phyloP scores from a whole-genome alignment of 2,329 filamentous ascomycete genomes.

The Claviceps digitariae region DNA sequence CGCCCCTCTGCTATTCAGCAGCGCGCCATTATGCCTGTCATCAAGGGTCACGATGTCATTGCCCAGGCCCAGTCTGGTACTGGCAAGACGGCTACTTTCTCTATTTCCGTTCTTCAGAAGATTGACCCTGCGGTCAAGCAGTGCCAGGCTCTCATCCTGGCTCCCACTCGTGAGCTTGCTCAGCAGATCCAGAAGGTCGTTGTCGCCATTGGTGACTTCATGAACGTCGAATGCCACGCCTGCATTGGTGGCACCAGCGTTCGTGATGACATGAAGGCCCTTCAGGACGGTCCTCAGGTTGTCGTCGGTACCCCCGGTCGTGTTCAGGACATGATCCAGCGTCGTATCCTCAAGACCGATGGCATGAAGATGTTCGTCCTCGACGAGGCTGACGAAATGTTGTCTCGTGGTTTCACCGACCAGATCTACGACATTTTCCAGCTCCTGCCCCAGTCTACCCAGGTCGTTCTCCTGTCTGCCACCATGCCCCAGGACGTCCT shows the following conservation, averaged over 20 bases:
- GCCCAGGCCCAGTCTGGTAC: slow-evolving; percentile 99
- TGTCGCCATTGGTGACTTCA: slow-evolving; percentile 97
- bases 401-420: slow-evolving; percentile 99
- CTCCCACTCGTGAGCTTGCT: slow-evolving; percentile 94
- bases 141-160: slow-evolving; percentile 96
- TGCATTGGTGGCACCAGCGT: slow-evolving; percentile 98
- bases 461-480: slow-evolving; percentile 94
- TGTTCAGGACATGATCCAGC: slow-evolving; percentile 99
- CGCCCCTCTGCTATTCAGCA: slow-evolving; percentile 98
- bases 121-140: slow-evolving; percentile 90
- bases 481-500: slow-evolving; percentile 99
- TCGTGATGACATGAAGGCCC: slow-evolving; percentile 96
- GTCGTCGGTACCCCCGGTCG: slow-evolving; percentile 96
- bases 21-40: slow-evolving; percentile 99
- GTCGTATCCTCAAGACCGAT: slow-evolving; percentile 91
- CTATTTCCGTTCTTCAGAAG: slow-evolving; percentile 97
- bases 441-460: slow-evolving; percentile 91
- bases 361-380: slow-evolving; percentile 99
- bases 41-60: slow-evolving; percentile 99
- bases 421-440: slow-evolving; percentile 99
- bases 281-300: slow-evolving; percentile 90
- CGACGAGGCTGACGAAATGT: slow-evolving; percentile 98
- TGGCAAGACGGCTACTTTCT: slow-evolving; percentile 99
- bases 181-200: slow-evolving; percentile 99
- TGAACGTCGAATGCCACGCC: slow-evolving; percentile 98